Base-by-base conservation (phyloP, 306 rosid species). In the Prunus persica region DNA sequence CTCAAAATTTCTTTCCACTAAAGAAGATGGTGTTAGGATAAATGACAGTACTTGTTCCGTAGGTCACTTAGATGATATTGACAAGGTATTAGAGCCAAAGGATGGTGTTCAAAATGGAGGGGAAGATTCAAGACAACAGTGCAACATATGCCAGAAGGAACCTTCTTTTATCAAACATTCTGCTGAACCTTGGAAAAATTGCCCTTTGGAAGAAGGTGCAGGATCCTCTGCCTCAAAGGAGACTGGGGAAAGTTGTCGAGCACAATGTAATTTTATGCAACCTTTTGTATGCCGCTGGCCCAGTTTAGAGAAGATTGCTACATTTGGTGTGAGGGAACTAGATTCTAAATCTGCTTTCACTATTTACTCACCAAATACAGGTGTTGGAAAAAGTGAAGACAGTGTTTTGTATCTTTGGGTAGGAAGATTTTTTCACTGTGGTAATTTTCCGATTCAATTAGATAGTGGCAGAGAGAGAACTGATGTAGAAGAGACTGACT, bases 261-360 rank as follows among this genome's bases (percentile, higher is more conserved):
- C 50, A 41, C 82, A 75, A 27, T 71, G 61, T 62, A 78, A 77
- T 69, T 52, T 50, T 27, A 22, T 71, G 12, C 87, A 82, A 63
- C 86, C 88, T 78, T 78, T 74, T 76, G 96, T 85, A 57, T 89
- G 80, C 73, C 79, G 66, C 72, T 92, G 96, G 98, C 98, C 98
- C 74, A 80, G 91, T 80, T 88, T 95, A 75, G 96, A 88, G 80
- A 85, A 83, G 86, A 74, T 86, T 52, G 85, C 80, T 69, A 58
- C 82, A 60, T 89, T 92, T 74, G 83, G 82, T 78, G 65, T 82
- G 56, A 84, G 76, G 67, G 83, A 85, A 79, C 87, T 95, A 82
- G 89, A 88, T 84, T 90, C 98, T 65, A 76, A 87, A 80, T 89
- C 88, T 78, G 93, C 88, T 66, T 88, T 89, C 60, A 95, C 85